These are phyloP conservation scores for Fusarium sp. DNA, from an alignment of 2,329 filamentous ascomycete species.

Conservation along the genomic window DNA sequence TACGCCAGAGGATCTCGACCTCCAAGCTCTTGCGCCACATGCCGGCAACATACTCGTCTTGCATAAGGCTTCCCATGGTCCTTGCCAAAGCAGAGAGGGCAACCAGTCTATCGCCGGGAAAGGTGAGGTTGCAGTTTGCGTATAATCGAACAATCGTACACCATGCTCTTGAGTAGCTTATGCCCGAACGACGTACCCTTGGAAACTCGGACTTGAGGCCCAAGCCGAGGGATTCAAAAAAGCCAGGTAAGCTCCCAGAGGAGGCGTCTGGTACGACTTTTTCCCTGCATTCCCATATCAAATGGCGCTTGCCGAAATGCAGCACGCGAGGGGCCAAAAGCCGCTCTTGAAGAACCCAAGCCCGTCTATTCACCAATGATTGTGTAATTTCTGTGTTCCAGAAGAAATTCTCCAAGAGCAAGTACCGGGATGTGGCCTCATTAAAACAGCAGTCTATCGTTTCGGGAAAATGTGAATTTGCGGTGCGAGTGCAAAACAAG, in stretches of 20 bases:
- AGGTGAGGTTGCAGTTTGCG: background rate
- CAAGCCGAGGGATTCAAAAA: no score
- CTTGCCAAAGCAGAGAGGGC: slow-evolving; percentile 19
- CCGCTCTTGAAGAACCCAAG: slow-evolving; percentile 13
- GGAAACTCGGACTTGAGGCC: no score
- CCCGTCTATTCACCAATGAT: slow-evolving; percentile 1
- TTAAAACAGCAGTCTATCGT: background rate
- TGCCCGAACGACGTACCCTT: no score
- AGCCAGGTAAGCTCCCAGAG: background rate
- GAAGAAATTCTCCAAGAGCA: background rate
- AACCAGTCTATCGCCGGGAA: slow-evolving; percentile 12
- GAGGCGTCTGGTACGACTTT: background rate
- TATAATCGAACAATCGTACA: background rate
- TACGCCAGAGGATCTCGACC: background rate
- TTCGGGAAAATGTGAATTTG: background rate
- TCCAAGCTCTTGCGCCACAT: slow-evolving; percentile 24
- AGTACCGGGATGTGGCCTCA: background rate
- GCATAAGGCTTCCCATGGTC: background rate
- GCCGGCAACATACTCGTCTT: slow-evolving; percentile 19
- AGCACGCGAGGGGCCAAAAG: slow-evolving; percentile 1
- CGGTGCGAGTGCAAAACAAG: background rate
- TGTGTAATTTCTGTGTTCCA: background rate
- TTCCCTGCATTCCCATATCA: slow-evolving; percentile 13
- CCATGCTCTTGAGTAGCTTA: background rate
- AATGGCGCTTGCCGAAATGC: slow-evolving; percentile 8